Evolutionary conservation across 2,329 filamentous ascomycete genomes (phyloP).

Genomic region (Ophiosphaerella korrae): DNA sequence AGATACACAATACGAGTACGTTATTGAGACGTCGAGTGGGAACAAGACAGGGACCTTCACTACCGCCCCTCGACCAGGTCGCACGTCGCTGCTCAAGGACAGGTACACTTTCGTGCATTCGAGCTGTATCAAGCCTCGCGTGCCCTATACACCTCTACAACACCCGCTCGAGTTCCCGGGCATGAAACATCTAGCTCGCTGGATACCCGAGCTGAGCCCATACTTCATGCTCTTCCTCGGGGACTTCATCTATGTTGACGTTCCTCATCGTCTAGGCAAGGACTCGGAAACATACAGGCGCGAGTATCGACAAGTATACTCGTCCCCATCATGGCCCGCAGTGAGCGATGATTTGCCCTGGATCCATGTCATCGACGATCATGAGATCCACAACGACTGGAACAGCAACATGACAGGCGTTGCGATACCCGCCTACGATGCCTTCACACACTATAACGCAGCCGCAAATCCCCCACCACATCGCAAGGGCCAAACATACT

Average conservation of each 20-base stretch:
- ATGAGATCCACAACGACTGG: constrained; percentile 97
- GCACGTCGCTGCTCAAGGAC: constrained; percentile 60
- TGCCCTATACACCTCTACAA: constrained; percentile 85
- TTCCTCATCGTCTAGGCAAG: constrained; percentile 78
- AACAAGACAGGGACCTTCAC: constrained; percentile 83
- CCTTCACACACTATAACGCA: constrained; percentile 86
- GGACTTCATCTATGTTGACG: constrained; percentile 90
- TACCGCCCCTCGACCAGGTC: constrained; percentile 73
- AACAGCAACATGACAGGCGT: constrained; percentile 78
- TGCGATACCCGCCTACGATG: constrained; percentile 78
- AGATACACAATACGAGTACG: constrained; percentile 80
- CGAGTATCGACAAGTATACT: constrained; percentile 95
- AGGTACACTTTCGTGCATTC: constrained; percentile 90
- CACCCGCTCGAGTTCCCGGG: constrained; percentile 84
- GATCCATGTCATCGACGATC: constrained; percentile 96
- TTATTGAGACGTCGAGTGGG: constrained; percentile 69
- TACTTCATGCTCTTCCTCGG: constrained; percentile 77
- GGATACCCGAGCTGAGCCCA: constrained; percentile 71
- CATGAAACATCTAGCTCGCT: constrained; percentile 74
- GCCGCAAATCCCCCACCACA: constrained; percentile 79
- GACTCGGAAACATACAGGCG: constrained; percentile 78
- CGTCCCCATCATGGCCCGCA: constrained; percentile 85
- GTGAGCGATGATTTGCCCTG: constrained; percentile 83
- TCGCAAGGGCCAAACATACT: constrained; percentile 75
- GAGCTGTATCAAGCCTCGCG: constrained; percentile 88